phyloP scores from a whole-genome alignment of 805 yeast species.

The Cyberlindnera euphorbiae region DNA sequence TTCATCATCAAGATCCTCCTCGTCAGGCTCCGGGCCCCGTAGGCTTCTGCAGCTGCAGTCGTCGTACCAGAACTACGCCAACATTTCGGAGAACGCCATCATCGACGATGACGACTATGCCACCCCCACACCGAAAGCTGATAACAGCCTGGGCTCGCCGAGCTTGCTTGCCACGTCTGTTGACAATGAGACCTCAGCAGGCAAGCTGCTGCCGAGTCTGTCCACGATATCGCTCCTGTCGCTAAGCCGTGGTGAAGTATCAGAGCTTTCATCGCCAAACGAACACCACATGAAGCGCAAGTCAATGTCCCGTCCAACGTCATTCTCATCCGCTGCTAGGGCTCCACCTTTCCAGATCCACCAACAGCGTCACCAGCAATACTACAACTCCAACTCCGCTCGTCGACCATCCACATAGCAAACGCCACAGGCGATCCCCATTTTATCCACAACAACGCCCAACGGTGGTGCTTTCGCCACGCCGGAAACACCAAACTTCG shows the following conservation, averaged over 20 bases:
- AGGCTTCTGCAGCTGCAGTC: slow-evolving; percentile 1
- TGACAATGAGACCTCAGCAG: slow-evolving; percentile 10
- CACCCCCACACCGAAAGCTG: background rate
- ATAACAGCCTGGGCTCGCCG: slow-evolving; percentile 15
- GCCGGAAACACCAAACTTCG: slow-evolving; percentile 23
- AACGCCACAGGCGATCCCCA: slow-evolving; percentile 13
- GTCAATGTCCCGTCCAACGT: slow-evolving; percentile 14
- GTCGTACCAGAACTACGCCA: slow-evolving; percentile 3
- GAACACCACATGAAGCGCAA: slow-evolving; percentile 10
- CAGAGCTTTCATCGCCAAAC: slow-evolving; percentile 4
- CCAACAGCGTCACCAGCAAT: slow-evolving; percentile 19
- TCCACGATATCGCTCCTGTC: slow-evolving; percentile 25
- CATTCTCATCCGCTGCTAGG: slow-evolving; percentile 17
- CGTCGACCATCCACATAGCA: slow-evolving; percentile 10
- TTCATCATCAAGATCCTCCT: slow-evolving; percentile 5
- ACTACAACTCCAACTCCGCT: slow-evolving; percentile 7
- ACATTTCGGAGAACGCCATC: slow-evolving; percentile 17
- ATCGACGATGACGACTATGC: slow-evolving; percentile 17
- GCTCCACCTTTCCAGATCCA: slow-evolving; percentile 12
- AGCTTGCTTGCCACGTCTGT: slow-evolving; percentile 21
- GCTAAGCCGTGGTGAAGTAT: slow-evolving; percentile 11
- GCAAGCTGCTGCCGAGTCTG: slow-evolving; percentile 16
- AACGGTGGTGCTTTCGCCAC: background rate
- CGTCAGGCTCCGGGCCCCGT: slow-evolving; percentile 2
- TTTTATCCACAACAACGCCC: no score